phyloP scores from a whole-genome alignment of 495 filamentous ascomycete species.

The Neurospora sp. region DNA sequence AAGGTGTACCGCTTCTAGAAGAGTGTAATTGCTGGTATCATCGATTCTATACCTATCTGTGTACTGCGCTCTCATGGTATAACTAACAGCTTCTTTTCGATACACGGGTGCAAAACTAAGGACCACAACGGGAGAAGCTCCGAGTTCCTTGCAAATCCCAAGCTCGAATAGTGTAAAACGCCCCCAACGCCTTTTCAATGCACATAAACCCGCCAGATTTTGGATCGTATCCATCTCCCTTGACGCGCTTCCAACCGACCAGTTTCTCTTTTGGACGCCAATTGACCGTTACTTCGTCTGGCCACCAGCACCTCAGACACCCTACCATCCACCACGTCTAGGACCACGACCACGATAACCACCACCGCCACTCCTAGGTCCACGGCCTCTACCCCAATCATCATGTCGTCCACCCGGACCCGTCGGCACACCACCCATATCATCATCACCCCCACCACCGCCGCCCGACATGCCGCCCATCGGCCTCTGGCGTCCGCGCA shows the following conservation, averaged over 20 bases:
- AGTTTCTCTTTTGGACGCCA: background rate
- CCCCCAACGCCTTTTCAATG: background rate
- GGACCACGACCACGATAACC: constrained; percentile 4
- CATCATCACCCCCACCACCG: constrained; percentile 41
- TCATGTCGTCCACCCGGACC: constrained; percentile 48
- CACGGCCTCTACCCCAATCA: constrained; percentile 40
- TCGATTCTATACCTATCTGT: background rate
- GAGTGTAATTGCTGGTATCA: background rate
- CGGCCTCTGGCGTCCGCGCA: constrained; percentile 51
- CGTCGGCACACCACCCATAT: constrained; percentile 24
- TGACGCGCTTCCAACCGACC: background rate
- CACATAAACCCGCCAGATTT: background rate
- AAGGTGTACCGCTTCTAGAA: background rate
- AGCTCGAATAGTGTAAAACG: background rate
- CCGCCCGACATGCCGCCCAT: constrained; percentile 44
- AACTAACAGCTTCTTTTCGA: background rate
- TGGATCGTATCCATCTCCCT: background rate
- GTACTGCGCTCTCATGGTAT: background rate
- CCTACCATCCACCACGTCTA: constrained; percentile 10
- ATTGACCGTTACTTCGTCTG: background rate
- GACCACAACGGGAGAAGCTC: background rate
- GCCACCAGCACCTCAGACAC: background rate
- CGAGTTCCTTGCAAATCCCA: background rate
- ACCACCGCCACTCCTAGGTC: constrained; percentile 34
- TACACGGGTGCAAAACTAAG: background rate